Evolutionary conservation across 129 eudicot genomes (phyloP).

Genomic region (Arctium lappa): DNA sequence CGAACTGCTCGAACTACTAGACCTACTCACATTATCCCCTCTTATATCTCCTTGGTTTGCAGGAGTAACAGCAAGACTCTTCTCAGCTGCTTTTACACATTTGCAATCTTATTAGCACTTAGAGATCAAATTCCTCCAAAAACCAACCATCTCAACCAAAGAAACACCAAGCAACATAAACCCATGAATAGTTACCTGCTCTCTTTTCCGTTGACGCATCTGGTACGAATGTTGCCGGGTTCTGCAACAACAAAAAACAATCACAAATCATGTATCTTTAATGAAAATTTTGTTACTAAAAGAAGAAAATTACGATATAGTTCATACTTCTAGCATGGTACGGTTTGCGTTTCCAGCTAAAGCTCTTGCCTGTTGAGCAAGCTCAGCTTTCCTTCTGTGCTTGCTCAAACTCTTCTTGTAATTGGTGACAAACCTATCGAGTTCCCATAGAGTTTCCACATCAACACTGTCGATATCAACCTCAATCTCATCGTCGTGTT

Average conservation of each 20-base stretch:
- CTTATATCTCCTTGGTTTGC: slow-evolving; percentile 49
- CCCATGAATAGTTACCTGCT: slow-evolving; percentile 37
- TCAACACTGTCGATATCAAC: slow-evolving; percentile 90
- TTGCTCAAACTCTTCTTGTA: slow-evolving; percentile 94
- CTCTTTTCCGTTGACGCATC: slow-evolving; percentile 41
- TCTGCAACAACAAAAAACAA: slow-evolving; percentile 44
- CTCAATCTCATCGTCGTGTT: slow-evolving; percentile 85
- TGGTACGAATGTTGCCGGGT: slow-evolving; percentile 25
- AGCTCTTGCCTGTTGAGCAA: slow-evolving; percentile 59
- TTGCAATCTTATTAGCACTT: slow-evolving; percentile 4
- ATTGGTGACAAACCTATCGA: slow-evolving; percentile 89
- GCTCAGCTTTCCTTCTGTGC: slow-evolving; percentile 77
- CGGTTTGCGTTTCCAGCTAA: slow-evolving; percentile 37
- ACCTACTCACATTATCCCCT: slow-evolving; percentile 52
- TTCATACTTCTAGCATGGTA: slow-evolving; percentile 32
- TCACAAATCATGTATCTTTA: slow-evolving; percentile 10
- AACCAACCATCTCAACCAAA: neutral
- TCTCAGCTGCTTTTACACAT: slow-evolving; percentile 36
- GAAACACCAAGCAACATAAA: neutral
- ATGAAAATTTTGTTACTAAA: neutral
- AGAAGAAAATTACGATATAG: neutral
- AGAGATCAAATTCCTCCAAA: neutral
- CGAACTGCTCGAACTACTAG: slow-evolving; percentile 95
- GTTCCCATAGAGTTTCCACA: slow-evolving; percentile 95
- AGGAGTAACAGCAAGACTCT: slow-evolving; percentile 32